Conservation (phyloP, 208 protist genomes). For the Vickermania ingenoplastis region DNA sequence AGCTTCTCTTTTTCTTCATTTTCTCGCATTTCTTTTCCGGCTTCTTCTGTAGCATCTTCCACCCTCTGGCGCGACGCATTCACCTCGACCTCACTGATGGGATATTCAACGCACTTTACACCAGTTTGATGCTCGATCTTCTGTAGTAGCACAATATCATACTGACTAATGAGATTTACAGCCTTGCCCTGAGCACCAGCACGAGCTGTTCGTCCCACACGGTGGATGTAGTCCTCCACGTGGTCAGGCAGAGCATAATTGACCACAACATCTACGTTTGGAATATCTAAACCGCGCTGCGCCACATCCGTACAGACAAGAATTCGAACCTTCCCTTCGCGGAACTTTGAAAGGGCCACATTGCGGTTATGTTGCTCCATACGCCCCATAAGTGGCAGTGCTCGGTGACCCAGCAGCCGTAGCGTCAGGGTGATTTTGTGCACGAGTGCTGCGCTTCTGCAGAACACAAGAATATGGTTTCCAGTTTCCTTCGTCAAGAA, state of each 20-base stretch:
- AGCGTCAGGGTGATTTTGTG: slow-evolving; percentile 88
- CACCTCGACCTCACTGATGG: slow-evolving; percentile 65
- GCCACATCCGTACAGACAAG: slow-evolving; percentile 92
- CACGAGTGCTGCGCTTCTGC: slow-evolving; percentile 81
- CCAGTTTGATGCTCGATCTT: slow-evolving; percentile 94
- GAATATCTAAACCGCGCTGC: slow-evolving; percentile 97
- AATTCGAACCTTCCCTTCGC: slow-evolving; percentile 81
- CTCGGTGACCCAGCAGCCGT: slow-evolving; percentile 81
- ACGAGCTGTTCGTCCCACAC: slow-evolving; percentile 95
- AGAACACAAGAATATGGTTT: slow-evolving; percentile 89
- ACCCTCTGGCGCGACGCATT: slow-evolving; percentile 73
- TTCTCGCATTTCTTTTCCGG: slow-evolving; percentile 81
- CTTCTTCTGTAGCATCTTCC: slow-evolving; percentile 88
- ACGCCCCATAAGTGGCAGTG: slow-evolving; percentile 87
- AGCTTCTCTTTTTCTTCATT: slow-evolving; percentile 74
- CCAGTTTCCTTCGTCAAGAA: slow-evolving; percentile 84
- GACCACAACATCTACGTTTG: slow-evolving; percentile 95
- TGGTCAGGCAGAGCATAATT: slow-evolving; percentile 96
- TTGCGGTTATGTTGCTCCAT: slow-evolving; percentile 90
- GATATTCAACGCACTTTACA: slow-evolving; percentile 88
- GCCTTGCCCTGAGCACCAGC: slow-evolving; percentile 90
- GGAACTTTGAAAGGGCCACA: slow-evolving; percentile 85
- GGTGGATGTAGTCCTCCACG: slow-evolving; percentile 97
- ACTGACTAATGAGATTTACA: slow-evolving; percentile 92
- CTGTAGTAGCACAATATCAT: slow-evolving; percentile 98